Conservation (phyloP, 306 rosid genomes). For the Myrica gale region DNA sequence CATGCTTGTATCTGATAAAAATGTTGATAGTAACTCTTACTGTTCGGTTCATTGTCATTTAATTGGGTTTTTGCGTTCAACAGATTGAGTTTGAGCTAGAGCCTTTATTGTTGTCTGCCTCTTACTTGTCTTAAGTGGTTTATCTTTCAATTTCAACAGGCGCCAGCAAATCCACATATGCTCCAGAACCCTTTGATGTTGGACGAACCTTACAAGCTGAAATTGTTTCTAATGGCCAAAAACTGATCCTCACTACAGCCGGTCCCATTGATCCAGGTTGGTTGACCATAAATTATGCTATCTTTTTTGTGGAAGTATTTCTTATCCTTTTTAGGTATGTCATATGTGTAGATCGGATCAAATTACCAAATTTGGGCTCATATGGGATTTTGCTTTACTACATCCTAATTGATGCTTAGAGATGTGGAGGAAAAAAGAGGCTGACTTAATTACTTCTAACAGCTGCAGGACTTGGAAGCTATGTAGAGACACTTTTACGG, state of each 20-base stretch:
- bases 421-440: slow-evolving; percentile 31
- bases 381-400: not conserved
- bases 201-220: slow-evolving; percentile 86
- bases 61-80: not conserved
- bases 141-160: slow-evolving; percentile 48
- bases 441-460: slow-evolving; percentile 42
- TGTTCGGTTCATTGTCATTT: not conserved
- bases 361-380: not conserved
- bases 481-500: slow-evolving; percentile 65
- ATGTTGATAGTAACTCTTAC: not conserved
- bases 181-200: slow-evolving; percentile 92
- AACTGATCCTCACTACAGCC: slow-evolving; percentile 51
- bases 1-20: not conserved
- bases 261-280: slow-evolving; percentile 78
- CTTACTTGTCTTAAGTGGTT: slow-evolving; percentile 21
- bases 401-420: slow-evolving; percentile 16
- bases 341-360: not conserved
- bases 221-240: slow-evolving; percentile 59
- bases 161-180: slow-evolving; percentile 60
- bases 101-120: slow-evolving; percentile 8
- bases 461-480: slow-evolving; percentile 74
- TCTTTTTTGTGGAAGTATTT: not conserved
- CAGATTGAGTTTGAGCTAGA: not conserved
- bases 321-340: slow-evolving; percentile 1
- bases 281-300: slow-evolving; percentile 31